Evolutionary conservation across 1,139 yeast species (phyloP), one percentile per base, ranked within the genome.

Genomic region (Yamadazyma spencermartinsiae): DNA sequence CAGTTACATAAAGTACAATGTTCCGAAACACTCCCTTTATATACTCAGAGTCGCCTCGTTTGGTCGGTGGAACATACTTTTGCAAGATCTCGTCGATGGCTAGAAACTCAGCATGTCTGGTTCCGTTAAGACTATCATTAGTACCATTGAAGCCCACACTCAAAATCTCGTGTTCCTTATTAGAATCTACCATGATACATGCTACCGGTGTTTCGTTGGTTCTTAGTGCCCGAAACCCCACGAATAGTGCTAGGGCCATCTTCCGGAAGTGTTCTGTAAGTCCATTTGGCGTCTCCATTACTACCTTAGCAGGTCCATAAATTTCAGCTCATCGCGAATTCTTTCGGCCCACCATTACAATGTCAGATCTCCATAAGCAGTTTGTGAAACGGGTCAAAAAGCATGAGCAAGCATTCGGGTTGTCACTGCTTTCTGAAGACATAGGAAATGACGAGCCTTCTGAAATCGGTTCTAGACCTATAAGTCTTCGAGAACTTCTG

Each of bases 71-170:
- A 9, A 53, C 37, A 25, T 35, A 33, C 11, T 39, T 30, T 8
- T 39, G 45, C 29, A 78, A 55, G 1, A 86, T 73, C 31, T 66
- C 58, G 39, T 82, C 84, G 7, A 87, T 79, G 0, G 92, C 97
- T 41, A 84, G 71, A 53, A 90, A 86, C 60, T 92, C 98, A 1
- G 98, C 98, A 58, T 92, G 98, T 30, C 86, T 74, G 2, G 90
- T 86, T 0, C 96, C 97, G 50, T 76, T 85, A 14, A 86, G 68
- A 2, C 95, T 82, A 33, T 79, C 72, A 55, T 92, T 92, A n/a
- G 98, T 92, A 54, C 83, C 87, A 60, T 92, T 92, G 68, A 82
- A 81, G 2, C 98, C 96, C 35, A 74, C 71, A 26, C 88, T 86
- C n/a, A 90, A 61, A 15, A 90, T 67, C 41, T 71, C 46, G 12